Conservation (phyloP, 2,329 filamentous ascomycete species). For the Knoxdaviesia proteae region DNA sequence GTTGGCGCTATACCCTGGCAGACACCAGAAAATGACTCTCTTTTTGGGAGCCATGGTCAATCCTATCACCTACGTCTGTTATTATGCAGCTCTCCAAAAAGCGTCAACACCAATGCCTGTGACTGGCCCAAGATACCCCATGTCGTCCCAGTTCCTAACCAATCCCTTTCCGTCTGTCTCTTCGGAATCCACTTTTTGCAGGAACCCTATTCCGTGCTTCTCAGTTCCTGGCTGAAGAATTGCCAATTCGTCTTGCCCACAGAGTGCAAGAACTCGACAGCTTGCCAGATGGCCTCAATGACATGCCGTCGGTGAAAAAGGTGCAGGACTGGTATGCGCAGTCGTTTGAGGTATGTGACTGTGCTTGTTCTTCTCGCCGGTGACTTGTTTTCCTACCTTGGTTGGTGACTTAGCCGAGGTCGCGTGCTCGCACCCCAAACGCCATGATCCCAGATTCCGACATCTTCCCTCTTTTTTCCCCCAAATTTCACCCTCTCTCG, state of each 20-base stretch:
- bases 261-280: slow-evolving; percentile 85
- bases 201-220: slow-evolving; percentile 93
- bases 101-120: too few relatives aligned
- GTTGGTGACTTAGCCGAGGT: neutral
- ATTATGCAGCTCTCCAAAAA: too few relatives aligned
- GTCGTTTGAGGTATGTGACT: slow-evolving; percentile 70
- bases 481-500: too few relatives aligned
- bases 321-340: slow-evolving; percentile 98
- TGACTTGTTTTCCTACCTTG: neutral
- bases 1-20: neutral
- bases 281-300: slow-evolving; percentile 84
- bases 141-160: too few relatives aligned
- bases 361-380: neutral
- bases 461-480: too few relatives aligned
- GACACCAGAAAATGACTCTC: too few relatives aligned
- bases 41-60: too few relatives aligned
- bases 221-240: slow-evolving; percentile 93
- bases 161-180: neutral
- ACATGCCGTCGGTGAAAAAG: slow-evolving; percentile 90
- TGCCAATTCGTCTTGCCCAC: slow-evolving; percentile 89
- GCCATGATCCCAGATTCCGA: too few relatives aligned
- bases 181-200: slow-evolving; percentile 13
- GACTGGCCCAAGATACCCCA: too few relatives aligned
- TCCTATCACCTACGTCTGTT: too few relatives aligned
- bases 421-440: too few relatives aligned